Evolutionary conservation across 768 basidiomycete species (phyloP).

Genomic region (Boletus bicolor): DNA sequence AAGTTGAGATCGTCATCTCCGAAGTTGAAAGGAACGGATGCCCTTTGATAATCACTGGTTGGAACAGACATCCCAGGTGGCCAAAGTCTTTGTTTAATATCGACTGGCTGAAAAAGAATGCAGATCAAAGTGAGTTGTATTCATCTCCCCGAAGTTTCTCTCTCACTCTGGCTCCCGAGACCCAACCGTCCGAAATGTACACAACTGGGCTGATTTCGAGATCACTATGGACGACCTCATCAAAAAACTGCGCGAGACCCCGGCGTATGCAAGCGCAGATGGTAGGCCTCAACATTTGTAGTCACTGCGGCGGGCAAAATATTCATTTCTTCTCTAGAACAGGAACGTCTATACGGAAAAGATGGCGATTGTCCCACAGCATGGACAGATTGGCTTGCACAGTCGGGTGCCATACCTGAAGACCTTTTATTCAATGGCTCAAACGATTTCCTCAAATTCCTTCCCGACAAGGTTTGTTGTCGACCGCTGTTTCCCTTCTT

Average conservation of each 20-base stretch:
- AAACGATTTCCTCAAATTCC: conserved; percentile 56
- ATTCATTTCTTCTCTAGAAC: conserved; percentile 37
- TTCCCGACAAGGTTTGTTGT: conserved; percentile 48
- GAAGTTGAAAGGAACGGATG: conserved; percentile 48
- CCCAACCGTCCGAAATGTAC: conserved; percentile 61
- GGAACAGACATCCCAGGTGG: conserved; percentile 58
- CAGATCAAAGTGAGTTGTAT: conserved; percentile 23
- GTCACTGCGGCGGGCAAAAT: neutral
- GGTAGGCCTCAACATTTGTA: conserved; percentile 30
- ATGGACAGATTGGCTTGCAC: conserved; percentile 64
- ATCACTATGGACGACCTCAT: conserved; percentile 57
- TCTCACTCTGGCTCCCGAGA: conserved; percentile 36
- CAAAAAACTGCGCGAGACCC: conserved; percentile 35
- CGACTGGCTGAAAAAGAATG: conserved; percentile 48
- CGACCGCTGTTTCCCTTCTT: neutral
- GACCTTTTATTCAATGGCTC: conserved; percentile 49
- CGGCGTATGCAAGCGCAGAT: conserved; percentile 35
- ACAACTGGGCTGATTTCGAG: conserved; percentile 49
- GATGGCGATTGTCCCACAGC: conserved; percentile 64
- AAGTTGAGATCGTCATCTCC: conserved; percentile 34
- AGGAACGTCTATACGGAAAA: conserved; percentile 70
- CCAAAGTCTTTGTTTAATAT: conserved; percentile 49
- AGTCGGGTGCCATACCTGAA: conserved; percentile 47
- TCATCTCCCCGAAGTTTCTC: neutral
- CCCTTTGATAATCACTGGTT: conserved; percentile 64